A percentile compares a stretch with the other conserved stretches of the same genome.
phyloP scores from a whole-genome alignment of 805 yeast species.

The Cyberlindnera veronae region DNA sequence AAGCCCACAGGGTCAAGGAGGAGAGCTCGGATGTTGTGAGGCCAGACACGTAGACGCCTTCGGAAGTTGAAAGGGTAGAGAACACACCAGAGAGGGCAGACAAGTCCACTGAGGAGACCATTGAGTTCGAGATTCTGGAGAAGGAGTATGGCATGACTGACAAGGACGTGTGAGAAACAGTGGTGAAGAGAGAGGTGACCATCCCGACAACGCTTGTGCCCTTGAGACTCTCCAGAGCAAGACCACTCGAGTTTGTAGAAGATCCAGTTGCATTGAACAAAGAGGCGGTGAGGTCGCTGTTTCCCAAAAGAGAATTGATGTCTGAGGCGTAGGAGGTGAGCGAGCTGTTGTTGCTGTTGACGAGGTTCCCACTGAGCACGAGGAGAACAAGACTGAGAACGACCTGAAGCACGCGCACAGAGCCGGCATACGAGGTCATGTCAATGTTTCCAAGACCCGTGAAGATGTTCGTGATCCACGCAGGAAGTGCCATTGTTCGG shows the following conservation, averaged over 20 bases:
- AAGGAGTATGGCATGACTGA: conserved; percentile 10
- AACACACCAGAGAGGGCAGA: background rate
- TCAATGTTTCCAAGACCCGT: conserved; percentile 9
- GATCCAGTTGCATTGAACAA: conserved; percentile 2
- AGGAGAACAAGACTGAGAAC: conserved; percentile 1
- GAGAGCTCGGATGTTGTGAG: conserved; percentile 19
- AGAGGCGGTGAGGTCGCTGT: background rate
- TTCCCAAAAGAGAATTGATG: conserved; percentile 2
- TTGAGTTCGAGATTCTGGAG: conserved; percentile 6
- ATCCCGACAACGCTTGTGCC: conserved; percentile 5
- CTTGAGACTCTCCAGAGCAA: background rate
- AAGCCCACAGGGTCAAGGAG: conserved; percentile 23
- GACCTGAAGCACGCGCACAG: conserved; percentile 8
- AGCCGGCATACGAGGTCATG: conserved; percentile 10
- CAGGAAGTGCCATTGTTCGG: conserved; percentile 4
- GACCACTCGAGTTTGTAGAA: background rate
- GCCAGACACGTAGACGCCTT: conserved; percentile 8
- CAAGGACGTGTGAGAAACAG: conserved; percentile 7
- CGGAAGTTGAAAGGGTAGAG: conserved; percentile 3
- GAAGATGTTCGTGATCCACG: conserved; percentile 8
- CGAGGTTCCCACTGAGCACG: conserved; percentile 7
- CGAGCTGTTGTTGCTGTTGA: conserved; percentile 2
- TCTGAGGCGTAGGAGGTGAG: background rate
- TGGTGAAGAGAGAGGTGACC: conserved; percentile 8
- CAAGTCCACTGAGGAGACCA: conserved; percentile 9